Evolutionary conservation across 1,139 yeast genomes (phyloP).

Genomic region (Kodamaea plutei): DNA sequence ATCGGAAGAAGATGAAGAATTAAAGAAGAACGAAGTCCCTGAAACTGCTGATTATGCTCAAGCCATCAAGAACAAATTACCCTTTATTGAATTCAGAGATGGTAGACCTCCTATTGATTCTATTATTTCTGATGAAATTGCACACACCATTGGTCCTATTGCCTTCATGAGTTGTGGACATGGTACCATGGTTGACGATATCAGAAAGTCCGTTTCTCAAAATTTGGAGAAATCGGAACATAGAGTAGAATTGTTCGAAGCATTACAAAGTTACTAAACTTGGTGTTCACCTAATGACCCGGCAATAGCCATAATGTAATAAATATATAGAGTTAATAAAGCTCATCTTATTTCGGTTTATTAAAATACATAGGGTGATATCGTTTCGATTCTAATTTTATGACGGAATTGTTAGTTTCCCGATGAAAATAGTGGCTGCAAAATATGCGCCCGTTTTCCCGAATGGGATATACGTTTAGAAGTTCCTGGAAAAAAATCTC

Average conservation of each 20-base stretch:
- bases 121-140: conserved; percentile 34
- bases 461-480: too few relatives aligned
- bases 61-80: conserved; percentile 18
- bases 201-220: conserved; percentile 30
- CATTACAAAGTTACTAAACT: conserved; percentile 25
- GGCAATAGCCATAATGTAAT: too few relatives aligned
- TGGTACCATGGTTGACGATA: conserved; percentile 36
- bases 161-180: conserved; percentile 43
- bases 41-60: too few relatives aligned
- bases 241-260: conserved; percentile 41
- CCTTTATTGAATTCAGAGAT: conserved; percentile 38
- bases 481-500: too few relatives aligned
- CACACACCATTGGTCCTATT: conserved; percentile 31
- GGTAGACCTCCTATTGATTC: conserved; percentile 43
- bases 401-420: too few relatives aligned
- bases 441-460: too few relatives aligned
- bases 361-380: too few relatives aligned
- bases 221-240: conserved; percentile 24
- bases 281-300: too few relatives aligned
- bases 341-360: too few relatives aligned
- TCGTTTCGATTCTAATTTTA: too few relatives aligned
- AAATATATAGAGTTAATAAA: too few relatives aligned
- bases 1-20: conserved; percentile 13
- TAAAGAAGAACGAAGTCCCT: conserved; percentile 12
- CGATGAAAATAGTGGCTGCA: too few relatives aligned